Base-by-base conservation (phyloP, 306 rosid species). In the Vigna radiata region DNA sequence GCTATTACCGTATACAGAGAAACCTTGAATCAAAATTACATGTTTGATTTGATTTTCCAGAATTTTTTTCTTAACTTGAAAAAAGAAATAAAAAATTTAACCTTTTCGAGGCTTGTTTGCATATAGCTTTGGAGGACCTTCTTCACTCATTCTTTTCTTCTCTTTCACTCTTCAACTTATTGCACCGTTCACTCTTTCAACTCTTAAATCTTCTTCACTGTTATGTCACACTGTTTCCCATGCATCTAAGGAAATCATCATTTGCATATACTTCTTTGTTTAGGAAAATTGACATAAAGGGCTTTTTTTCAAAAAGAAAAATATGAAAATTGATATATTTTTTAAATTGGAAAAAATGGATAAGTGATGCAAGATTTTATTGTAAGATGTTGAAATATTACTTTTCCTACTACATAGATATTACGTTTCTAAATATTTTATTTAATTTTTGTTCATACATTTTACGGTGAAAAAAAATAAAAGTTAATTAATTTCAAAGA, bases 71-170 rank as follows among this genome's bases (percentile, higher is more conserved):
- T n/a, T 4, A 61, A 21, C 4, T 4, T 0, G 0, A 21, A 11
- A 21, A 29, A 7, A 31, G 15, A 31, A 29, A 3, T 2, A 25
- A 3, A 17, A 73, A 33, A 50, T 1, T 21, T 52, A 61, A 94
- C 97, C 85, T 86, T 95, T 90, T 72, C 76, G 82, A 78, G 98
- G 97, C 78, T 90, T 90, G 80, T 90, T 70, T 66, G 79, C 6
- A 84, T 70, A 92, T 49, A 94, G 90, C 82, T 87, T 94, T 1
- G 93, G 83, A 71, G 72, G 87, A 79, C 61, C 83, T 69, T 89
- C 84, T 85, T 88, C 91, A 72, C 88, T 75, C 98, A 90, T 94
- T 72, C 39, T 77, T 55, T 41, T 68, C 27, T 73, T 3, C 10
- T 3, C 39, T 64, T 47, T 56, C 59, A 60, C 70, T 50, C 19